A percentile compares a stretch with the other conserved stretches of the same genome.
Conservation (phyloP, 495 filamentous ascomycete genomes). For the Neurospora discreta region DNA sequence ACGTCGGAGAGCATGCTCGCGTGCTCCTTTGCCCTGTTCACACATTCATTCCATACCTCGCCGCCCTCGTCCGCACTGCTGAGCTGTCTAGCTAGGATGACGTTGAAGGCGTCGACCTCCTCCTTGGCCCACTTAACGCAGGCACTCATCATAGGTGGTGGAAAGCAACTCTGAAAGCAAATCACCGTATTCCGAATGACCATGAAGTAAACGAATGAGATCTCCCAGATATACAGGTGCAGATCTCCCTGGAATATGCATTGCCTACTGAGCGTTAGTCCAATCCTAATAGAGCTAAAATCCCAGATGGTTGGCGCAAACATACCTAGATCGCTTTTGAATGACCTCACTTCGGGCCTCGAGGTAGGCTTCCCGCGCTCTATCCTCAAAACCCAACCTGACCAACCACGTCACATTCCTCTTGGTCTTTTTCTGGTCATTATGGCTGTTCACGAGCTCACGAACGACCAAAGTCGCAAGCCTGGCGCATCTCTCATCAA, state of each 20-base stretch:
- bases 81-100: constrained; percentile 67
- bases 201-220: constrained; percentile 95
- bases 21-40: constrained; percentile 71
- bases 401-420: constrained; percentile 70
- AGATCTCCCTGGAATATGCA: constrained; percentile 91
- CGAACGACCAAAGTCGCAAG: constrained; percentile 65
- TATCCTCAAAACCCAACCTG: constrained; percentile 78
- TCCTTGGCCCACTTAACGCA: constrained; percentile 95
- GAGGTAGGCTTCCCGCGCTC: constrained; percentile 78
- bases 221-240: constrained; percentile 81
- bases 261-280: constrained; percentile 47
- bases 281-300: background rate
- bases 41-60: constrained; percentile 68
- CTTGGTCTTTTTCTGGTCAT: constrained; percentile 58
- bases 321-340: constrained; percentile 68
- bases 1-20: constrained; percentile 71
- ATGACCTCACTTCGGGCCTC: constrained; percentile 65
- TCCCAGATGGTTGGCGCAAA: constrained; percentile 3
- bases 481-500: constrained; percentile 73
- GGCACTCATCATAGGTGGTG: constrained; percentile 72
- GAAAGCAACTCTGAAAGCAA: constrained; percentile 84
- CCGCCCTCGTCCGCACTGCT: constrained; percentile 62
- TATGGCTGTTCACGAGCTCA: constrained; percentile 60
- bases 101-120: constrained; percentile 82
- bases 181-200: constrained; percentile 83